Evolutionary conservation across 2,329 filamentous ascomycete species (phyloP).

Genomic region (Coleophoma crateriformis): DNA sequence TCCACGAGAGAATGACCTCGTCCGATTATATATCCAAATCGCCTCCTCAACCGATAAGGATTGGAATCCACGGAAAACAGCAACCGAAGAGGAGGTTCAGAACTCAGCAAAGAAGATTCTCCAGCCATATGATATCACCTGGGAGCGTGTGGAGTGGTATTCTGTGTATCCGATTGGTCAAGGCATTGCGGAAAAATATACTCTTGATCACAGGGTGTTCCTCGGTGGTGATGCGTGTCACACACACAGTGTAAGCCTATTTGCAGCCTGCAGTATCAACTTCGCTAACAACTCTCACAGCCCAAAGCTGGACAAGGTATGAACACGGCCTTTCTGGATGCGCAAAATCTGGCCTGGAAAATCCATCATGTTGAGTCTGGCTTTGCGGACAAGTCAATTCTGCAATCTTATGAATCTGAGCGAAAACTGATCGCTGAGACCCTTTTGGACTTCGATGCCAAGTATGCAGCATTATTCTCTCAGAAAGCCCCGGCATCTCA

Average conservation of each 20-base stretch:
- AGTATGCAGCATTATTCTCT: constrained; percentile 87
- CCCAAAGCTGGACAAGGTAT: constrained; percentile 76
- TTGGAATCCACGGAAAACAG: constrained; percentile 56
- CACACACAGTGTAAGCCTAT: constrained; percentile 60
- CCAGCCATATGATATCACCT: constrained; percentile 61
- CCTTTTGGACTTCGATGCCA: constrained; percentile 79
- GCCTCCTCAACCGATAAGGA: constrained; percentile 55
- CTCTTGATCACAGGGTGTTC: constrained; percentile 64
- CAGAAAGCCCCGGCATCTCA: constrained; percentile 66
- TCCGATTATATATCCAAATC: constrained; percentile 66
- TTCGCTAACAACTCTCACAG: constrained; percentile 55
- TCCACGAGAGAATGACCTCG: constrained; percentile 63
- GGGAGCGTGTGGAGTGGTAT: constrained; percentile 67
- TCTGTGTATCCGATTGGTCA: constrained; percentile 74
- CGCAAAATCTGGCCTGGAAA: constrained; percentile 92
- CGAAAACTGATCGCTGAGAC: constrained; percentile 80
- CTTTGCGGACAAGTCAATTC: constrained; percentile 67
- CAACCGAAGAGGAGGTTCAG: constrained; percentile 59
- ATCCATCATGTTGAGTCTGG: constrained; percentile 84
- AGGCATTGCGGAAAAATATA: constrained; percentile 64
- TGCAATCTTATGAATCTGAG: constrained; percentile 83
- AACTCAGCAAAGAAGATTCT: constrained; percentile 60
- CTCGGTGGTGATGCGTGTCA: constrained; percentile 75
- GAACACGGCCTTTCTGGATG: constrained; percentile 76
- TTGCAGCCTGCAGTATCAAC: constrained; percentile 16